These are phyloP conservation scores for Ophiosphaerella herpotricha DNA, from an alignment of 2,329 filamentous ascomycete genomes.

Conservation along the genomic window DNA sequence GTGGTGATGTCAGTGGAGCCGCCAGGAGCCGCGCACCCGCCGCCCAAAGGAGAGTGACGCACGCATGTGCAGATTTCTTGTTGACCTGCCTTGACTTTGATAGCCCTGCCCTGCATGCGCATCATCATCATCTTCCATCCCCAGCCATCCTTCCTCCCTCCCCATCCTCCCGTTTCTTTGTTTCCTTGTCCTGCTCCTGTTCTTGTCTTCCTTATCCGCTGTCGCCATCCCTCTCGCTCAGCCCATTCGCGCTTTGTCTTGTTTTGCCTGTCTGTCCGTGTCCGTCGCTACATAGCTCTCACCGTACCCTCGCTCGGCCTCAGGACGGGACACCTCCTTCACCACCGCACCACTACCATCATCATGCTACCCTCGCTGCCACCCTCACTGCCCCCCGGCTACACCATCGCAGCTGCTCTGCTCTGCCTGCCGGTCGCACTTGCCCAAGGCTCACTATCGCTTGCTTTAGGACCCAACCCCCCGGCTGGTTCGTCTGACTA, in stretches of 20 bases:
- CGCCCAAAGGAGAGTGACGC: too few relatives aligned
- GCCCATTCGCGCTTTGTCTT: neutral
- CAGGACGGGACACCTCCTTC: neutral
- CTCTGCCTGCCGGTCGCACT: slow-evolving; percentile 21
- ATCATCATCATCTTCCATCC: neutral
- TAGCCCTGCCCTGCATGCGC: too few relatives aligned
- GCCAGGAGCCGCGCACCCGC: too few relatives aligned
- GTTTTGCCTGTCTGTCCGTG: neutral
- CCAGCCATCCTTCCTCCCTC: neutral
- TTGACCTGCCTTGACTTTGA: too few relatives aligned
- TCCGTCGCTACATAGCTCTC: neutral
- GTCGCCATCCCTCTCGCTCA: neutral
- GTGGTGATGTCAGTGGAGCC: too few relatives aligned
- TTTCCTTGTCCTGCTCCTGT: neutral
- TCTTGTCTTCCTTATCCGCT: neutral
- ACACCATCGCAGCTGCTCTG: slow-evolving; percentile 15
- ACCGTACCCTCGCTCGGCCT: neutral
- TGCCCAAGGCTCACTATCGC: slow-evolving; percentile 38
- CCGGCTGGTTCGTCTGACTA: slow-evolving; percentile 38
- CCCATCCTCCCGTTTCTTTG: neutral
- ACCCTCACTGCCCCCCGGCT: slow-evolving; percentile 22
- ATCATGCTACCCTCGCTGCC: slow-evolving; percentile 29
- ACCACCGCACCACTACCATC: slow-evolving; percentile 1
- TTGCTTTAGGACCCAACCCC: slow-evolving; percentile 36
- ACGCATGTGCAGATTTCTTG: too few relatives aligned